Base-by-base conservation (phyloP, 176 grass and related monocot genomes). In the Elaeis guineensis region DNA sequence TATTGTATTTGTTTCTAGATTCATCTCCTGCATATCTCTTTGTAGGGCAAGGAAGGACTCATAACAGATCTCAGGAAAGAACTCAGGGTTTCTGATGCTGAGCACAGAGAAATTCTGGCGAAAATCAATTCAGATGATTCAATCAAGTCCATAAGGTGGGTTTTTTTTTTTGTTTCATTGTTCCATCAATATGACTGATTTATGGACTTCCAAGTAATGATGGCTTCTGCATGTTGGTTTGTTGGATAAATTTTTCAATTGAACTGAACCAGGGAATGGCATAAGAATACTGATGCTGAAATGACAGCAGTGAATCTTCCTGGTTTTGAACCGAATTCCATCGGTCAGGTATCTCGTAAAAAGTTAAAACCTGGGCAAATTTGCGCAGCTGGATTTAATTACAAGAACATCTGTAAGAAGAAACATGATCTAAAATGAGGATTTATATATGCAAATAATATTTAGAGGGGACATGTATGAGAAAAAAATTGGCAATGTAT, bases 21-120 rank as follows among this genome's bases (percentile, higher is more conserved):
- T 53, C 58, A 51, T 73, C 65, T 69, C 48, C 17, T 39, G 56
- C 72, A 26, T 62, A 49, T 54, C 62, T 72, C 16, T 75, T 44
- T 66, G 25, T 63, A 86, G 79, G 77, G 63, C 51, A 80, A 85
- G 71, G 78, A 63, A 55, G 79, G 50, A 50, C 68, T 95, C 75
- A 79, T 95, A 64, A 44, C 61, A 57, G 55, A 85, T 52, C 51
- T 95, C 22, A 89, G 72, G 60, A 85, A 70, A 18, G 69, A 85
- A 74, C 75, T 95, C 58, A 85, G 69, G 63, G 74, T 89, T 89
- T 89, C 75, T 16, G 62, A 80, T 52, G 50, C 21, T 57, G 89
- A 89, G 63, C 81, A 89, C 80, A 73, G 63, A 79, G 77, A 89
- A 64, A 75, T 85, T 73, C 54, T 95, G 57, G 72, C 51, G 49